Evolutionary conservation across 805 yeast species (phyloP).

Genomic region (Cyberlindnera maclurae): DNA sequence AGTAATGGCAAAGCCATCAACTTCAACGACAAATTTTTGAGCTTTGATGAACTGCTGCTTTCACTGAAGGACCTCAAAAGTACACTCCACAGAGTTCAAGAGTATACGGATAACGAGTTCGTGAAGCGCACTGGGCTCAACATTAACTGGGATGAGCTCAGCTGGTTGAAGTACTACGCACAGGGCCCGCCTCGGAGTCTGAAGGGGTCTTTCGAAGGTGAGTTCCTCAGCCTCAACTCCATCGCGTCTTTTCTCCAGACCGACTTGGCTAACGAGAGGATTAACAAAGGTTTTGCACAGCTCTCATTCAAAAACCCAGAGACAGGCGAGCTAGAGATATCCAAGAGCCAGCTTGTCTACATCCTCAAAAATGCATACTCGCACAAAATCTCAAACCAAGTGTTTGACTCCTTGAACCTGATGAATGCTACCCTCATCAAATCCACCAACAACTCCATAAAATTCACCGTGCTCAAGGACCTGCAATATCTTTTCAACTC

Average conservation of each 20-base stretch:
- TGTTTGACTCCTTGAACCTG: slow-evolving; percentile 26
- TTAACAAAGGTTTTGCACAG: slow-evolving; percentile 20
- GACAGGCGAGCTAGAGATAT: slow-evolving; percentile 24
- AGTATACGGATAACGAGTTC: slow-evolving; percentile 26
- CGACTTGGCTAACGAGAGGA: slow-evolving; percentile 31
- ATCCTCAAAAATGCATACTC: slow-evolving; percentile 29
- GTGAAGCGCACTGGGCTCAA: slow-evolving; percentile 25
- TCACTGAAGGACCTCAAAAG: slow-evolving; percentile 25
- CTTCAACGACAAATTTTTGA: slow-evolving; percentile 30
- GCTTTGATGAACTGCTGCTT: slow-evolving; percentile 30
- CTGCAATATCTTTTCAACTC: slow-evolving; percentile 32
- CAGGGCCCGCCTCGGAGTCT: slow-evolving; percentile 8
- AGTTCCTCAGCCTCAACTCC: slow-evolving; percentile 31
- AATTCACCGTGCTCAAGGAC: slow-evolving; percentile 32
- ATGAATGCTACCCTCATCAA: slow-evolving; percentile 10
- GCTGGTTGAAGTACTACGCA: slow-evolving; percentile 15
- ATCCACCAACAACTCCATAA: slow-evolving; percentile 21
- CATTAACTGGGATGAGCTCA: slow-evolving; percentile 29
- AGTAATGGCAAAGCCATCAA: slow-evolving; percentile 28
- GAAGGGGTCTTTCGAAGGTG: slow-evolving; percentile 11
- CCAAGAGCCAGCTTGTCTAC: slow-evolving; percentile 29
- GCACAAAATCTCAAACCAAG: slow-evolving; percentile 32
- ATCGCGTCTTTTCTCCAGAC: slow-evolving; percentile 34
- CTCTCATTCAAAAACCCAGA: slow-evolving; percentile 26
- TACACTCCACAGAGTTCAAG: slow-evolving; percentile 28